phyloP scores from a whole-genome alignment of 169 alveolate genomes.

The Babesia microti region DNA sequence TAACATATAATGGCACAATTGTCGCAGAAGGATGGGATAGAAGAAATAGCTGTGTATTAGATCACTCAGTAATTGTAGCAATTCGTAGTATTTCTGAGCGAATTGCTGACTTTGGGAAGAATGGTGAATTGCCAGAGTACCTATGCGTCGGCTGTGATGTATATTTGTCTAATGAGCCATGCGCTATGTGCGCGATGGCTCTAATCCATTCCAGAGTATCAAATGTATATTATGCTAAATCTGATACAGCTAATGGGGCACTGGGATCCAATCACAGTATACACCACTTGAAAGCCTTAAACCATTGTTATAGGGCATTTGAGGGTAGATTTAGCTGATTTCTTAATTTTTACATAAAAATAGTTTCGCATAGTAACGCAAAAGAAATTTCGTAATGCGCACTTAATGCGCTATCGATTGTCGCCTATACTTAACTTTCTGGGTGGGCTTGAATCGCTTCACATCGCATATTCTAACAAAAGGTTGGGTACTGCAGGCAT shows the following conservation, averaged over 20 bases:
- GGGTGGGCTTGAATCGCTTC: slow-evolving; percentile 35
- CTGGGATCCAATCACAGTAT: slow-evolving; percentile 56
- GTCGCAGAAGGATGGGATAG: slow-evolving; percentile 62
- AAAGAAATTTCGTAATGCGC: neutral
- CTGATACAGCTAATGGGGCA: slow-evolving; percentile 54
- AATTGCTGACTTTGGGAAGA: neutral
- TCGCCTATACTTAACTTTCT: slow-evolving; percentile 27
- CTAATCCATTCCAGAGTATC: slow-evolving; percentile 83
- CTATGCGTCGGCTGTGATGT: slow-evolving; percentile 69
- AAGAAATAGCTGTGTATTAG: slow-evolving; percentile 49
- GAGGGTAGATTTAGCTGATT: slow-evolving; percentile 10
- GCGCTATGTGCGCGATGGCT: slow-evolving; percentile 95
- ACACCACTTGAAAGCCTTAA: slow-evolving; percentile 53
- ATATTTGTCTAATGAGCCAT: slow-evolving; percentile 80
- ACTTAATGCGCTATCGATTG: slow-evolving; percentile 27
- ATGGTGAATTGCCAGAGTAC: slow-evolving; percentile 45
- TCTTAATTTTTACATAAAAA: neutral
- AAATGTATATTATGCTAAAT: slow-evolving; percentile 64
- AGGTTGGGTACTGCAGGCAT: slow-evolving; percentile 44
- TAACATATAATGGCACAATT: slow-evolving; percentile 51
- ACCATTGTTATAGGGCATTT: slow-evolving; percentile 66
- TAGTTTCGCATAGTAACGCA: slow-evolving; percentile 1
- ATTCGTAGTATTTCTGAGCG: slow-evolving; percentile 4
- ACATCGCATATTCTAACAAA: slow-evolving; percentile 38
- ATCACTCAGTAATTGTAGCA: slow-evolving; percentile 64